A percentile compares a stretch with the other conserved stretches of the same genome.
Conservation (phyloP, 208 protist species). For the Crithidia thermophila region DNA sequence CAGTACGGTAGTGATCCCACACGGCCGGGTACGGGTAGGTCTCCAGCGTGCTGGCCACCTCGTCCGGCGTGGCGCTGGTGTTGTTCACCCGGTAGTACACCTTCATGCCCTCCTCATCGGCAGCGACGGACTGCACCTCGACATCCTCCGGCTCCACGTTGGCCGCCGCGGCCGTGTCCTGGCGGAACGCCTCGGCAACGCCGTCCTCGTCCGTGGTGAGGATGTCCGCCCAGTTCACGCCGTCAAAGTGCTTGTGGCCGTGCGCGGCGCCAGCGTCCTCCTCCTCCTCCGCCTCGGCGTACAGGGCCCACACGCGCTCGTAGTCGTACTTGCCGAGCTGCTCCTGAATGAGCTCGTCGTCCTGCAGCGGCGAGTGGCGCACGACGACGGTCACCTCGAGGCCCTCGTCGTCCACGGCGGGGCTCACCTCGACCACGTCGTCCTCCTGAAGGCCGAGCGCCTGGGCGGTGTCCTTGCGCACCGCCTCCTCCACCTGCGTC, state of each 20-base stretch:
- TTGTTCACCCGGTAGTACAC: constrained; percentile 32
- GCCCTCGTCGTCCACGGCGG: constrained; percentile 11
- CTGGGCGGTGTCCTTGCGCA: constrained; percentile 43
- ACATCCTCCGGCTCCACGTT: constrained; percentile 22
- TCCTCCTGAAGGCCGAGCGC: constrained; percentile 32
- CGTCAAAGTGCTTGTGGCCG: constrained; percentile 29
- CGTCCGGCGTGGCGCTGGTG: not conserved
- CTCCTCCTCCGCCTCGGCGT: too few relatives aligned
- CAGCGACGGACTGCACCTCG: constrained; percentile 18
- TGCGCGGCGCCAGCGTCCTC: constrained; percentile 14
- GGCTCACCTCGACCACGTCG: constrained; percentile 30
- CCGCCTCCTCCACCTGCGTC: constrained; percentile 33
- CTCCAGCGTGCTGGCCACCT: constrained; percentile 25
- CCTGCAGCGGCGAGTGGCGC: constrained; percentile 42
- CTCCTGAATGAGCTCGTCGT: constrained; percentile 46
- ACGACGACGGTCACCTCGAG: constrained; percentile 31
- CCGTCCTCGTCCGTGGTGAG: constrained; percentile 12
- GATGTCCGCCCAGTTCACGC: constrained; percentile 41
- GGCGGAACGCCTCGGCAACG: constrained; percentile 37
- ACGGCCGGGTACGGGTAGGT: constrained; percentile 39
- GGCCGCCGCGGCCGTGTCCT: constrained; percentile 35
- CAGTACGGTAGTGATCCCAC: constrained; percentile 35
- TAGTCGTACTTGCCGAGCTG: constrained; percentile 43
- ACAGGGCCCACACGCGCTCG: constrained; percentile 52
- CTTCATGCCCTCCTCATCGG: constrained; percentile 24